These are phyloP conservation scores for Anaeramoeba flamelloides DNA, from an alignment of 78 protist species.

Conservation along the genomic window DNA sequence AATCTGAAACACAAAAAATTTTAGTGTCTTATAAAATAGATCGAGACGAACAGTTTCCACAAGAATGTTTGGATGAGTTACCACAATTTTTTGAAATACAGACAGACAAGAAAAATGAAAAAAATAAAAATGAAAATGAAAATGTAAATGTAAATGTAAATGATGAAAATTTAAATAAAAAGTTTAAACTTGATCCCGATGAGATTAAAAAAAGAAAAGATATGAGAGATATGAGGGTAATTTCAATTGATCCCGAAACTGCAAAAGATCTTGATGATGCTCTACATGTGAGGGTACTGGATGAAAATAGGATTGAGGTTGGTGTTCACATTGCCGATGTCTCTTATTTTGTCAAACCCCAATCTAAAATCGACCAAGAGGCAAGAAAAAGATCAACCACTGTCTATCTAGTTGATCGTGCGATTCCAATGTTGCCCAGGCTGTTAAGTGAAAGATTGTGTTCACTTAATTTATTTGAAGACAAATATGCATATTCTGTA, in stretches of 20 bases:
- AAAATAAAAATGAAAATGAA: too few relatives aligned
- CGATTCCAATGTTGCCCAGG: conserved; percentile 56
- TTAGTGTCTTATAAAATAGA: too few relatives aligned
- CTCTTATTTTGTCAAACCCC: conserved; percentile 47
- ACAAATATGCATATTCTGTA: background rate
- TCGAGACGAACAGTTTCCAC: too few relatives aligned
- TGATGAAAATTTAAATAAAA: too few relatives aligned
- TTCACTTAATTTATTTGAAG: conserved; percentile 17
- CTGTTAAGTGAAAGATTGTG: conserved; percentile 45
- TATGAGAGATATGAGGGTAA: too few relatives aligned
- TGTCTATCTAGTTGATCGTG: conserved; percentile 41
- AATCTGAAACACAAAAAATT: too few relatives aligned
- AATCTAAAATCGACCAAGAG: conserved; percentile 47
- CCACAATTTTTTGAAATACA: too few relatives aligned
- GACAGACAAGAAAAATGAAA: too few relatives aligned
- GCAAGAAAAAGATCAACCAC: conserved; percentile 47
- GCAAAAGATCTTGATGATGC: conserved; percentile 94
- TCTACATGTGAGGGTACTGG: conserved; percentile 34
- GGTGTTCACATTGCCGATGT: conserved; percentile 65
- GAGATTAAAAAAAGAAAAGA: too few relatives aligned
- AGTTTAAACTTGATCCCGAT: too few relatives aligned
- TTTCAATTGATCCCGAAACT: conserved; percentile 52
- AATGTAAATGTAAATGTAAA: too few relatives aligned
- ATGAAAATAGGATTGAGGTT: background rate
- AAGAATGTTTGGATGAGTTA: too few relatives aligned